Conservation (phyloP, 495 filamentous ascomycete genomes). For the Neurospora intermedia region DNA sequence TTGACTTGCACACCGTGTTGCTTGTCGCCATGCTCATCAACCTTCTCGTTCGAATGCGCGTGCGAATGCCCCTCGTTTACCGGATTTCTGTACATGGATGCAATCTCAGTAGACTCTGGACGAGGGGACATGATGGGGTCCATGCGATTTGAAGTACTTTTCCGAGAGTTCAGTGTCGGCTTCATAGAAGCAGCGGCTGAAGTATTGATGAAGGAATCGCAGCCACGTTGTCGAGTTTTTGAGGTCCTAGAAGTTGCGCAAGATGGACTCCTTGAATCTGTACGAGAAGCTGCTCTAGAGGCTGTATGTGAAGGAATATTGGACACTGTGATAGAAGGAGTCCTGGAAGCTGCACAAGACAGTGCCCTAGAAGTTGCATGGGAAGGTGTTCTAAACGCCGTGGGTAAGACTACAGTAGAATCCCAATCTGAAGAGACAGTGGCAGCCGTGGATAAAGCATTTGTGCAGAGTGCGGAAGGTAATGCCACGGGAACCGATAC, state of each 20-base stretch:
- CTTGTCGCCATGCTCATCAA: not conserved
- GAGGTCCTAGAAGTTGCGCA: not conserved
- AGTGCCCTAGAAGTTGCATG: not conserved
- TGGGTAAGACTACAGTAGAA: not conserved
- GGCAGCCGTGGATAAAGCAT: not conserved
- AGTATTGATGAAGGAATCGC: not conserved
- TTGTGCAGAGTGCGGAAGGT: not conserved
- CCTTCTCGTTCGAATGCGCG: not conserved
- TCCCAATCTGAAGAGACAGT: not conserved
- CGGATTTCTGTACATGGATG: not conserved
- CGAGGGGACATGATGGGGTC: not conserved
- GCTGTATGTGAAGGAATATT: not conserved
- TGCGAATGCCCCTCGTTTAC: not conserved
- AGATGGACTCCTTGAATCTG: not conserved
- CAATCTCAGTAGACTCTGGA: not conserved
- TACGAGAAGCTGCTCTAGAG: not conserved
- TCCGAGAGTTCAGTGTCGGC: not conserved
- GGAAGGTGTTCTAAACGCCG: not conserved
- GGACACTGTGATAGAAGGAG: not conserved
- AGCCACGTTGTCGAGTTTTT: not conserved
- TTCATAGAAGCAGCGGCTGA: not conserved
- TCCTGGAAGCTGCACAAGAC: not conserved
- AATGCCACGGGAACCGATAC: not conserved
- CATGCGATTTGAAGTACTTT: not conserved
- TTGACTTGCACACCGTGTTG: not conserved